phyloP scores from a whole-genome alignment of 371 early-diverging fungal genomes.

The Basidiobolus heterosporus region DNA sequence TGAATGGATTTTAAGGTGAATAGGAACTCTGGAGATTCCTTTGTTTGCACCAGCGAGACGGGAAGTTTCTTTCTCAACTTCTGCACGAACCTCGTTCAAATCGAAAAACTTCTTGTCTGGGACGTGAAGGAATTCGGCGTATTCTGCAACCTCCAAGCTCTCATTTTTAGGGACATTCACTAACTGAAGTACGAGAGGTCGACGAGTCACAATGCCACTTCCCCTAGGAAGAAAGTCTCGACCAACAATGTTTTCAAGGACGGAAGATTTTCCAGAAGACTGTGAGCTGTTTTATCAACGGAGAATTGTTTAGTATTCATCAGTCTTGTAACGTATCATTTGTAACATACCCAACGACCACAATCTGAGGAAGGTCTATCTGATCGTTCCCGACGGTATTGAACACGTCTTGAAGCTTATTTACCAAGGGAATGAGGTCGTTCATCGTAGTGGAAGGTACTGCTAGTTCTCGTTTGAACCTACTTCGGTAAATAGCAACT shows the following conservation, averaged over 20 bases:
- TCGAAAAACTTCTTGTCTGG: slow-evolving; percentile 61
- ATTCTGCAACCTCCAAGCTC: slow-evolving; percentile 16
- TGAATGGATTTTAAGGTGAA: slow-evolving; percentile 74
- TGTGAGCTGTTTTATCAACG: slow-evolving; percentile 33
- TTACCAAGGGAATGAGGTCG: slow-evolving; percentile 68
- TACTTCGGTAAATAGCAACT: no score
- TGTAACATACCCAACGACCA: slow-evolving; percentile 46
- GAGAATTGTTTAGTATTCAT: not conserved
- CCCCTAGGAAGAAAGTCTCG: slow-evolving; percentile 85
- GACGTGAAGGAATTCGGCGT: slow-evolving; percentile 61
- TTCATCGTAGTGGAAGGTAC: slow-evolving; percentile 28
- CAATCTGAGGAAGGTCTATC: slow-evolving; percentile 83
- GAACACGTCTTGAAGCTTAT: slow-evolving; percentile 88
- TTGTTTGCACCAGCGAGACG: slow-evolving; percentile 76
- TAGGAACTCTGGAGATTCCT: slow-evolving; percentile 69
- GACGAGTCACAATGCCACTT: slow-evolving; percentile 79
- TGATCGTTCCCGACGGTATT: slow-evolving; percentile 58
- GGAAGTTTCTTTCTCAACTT: slow-evolving; percentile 80
- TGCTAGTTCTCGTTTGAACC: not conserved
- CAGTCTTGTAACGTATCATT: slow-evolving; percentile 14
- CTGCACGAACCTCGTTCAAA: slow-evolving; percentile 66
- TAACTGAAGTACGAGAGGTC: slow-evolving; percentile 83
- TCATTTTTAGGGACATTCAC: slow-evolving; percentile 33
- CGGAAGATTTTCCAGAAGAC: slow-evolving; percentile 84
- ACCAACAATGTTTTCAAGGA: slow-evolving; percentile 79